These are phyloP conservation scores for Xerocomellus chrysenteron DNA, from an alignment of 768 basidiomycete genomes.

Conservation along the genomic window DNA sequence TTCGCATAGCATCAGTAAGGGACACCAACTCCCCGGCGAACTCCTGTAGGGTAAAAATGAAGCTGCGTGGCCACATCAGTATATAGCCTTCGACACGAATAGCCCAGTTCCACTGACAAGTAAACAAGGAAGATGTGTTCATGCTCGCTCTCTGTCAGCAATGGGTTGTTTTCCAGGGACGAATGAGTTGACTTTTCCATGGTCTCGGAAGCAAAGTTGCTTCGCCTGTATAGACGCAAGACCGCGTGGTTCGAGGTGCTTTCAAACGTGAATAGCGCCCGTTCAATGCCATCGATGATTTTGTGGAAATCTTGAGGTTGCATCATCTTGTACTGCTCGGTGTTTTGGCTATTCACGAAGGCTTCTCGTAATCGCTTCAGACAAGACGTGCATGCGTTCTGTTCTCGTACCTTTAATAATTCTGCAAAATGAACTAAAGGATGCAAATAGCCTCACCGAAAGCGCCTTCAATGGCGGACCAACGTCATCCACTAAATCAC, in stretches of 20 bases:
- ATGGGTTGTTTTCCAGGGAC: conserved; percentile 31
- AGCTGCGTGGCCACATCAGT: conserved; percentile 49
- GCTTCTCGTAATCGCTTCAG: conserved; percentile 64
- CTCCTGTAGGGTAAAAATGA: conserved; percentile 95
- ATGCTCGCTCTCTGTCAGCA: conserved; percentile 53
- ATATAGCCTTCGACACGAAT: not conserved
- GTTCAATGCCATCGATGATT: conserved; percentile 64
- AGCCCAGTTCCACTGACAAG: conserved; percentile 59
- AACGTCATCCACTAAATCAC: conserved; percentile 75
- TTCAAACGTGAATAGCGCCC: conserved; percentile 71
- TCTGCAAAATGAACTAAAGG: not conserved
- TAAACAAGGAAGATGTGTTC: conserved; percentile 89
- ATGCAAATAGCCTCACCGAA: conserved; percentile 48
- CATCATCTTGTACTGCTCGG: conserved; percentile 34
- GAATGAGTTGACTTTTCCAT: conserved; percentile 14
- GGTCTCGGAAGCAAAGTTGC: conserved; percentile 33
- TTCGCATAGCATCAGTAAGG: conserved; percentile 80
- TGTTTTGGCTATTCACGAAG: conserved; percentile 48
- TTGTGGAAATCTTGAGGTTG: conserved; percentile 61
- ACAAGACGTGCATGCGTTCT: conserved; percentile 62
- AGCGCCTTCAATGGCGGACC: conserved; percentile 74
- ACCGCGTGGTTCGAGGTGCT: conserved; percentile 84
- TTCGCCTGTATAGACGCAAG: conserved; percentile 66
- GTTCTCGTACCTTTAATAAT: conserved; percentile 1
- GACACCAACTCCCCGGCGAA: conserved; percentile 82